These are phyloP conservation scores for Cyclospora cayetanensis DNA, from an alignment of 169 alveolate species.

Conservation along the genomic window DNA sequence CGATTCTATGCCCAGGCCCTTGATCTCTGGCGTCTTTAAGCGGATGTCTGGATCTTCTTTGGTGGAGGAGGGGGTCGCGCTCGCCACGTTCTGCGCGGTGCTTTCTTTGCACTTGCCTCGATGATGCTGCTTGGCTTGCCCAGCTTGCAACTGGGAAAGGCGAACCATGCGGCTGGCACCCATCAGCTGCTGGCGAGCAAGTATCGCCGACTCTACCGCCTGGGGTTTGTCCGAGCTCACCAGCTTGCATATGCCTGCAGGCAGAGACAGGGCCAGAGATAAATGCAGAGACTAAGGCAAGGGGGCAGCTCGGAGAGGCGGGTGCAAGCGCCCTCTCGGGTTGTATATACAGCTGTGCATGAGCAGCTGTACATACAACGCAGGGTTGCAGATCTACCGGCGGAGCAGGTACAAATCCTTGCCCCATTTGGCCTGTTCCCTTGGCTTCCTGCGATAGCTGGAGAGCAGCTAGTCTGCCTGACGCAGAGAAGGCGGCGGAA, in stretches of 20 bases:
- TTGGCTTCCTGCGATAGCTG: too few species aligned
- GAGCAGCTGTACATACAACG: too few species aligned
- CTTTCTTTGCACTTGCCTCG: neutral
- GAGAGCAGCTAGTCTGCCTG: too few species aligned
- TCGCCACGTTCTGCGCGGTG: neutral
- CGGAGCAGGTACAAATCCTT: too few species aligned
- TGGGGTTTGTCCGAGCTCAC: slow-evolving; percentile 29
- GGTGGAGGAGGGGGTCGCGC: neutral
- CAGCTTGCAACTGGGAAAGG: slow-evolving; percentile 9
- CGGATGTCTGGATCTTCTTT: neutral
- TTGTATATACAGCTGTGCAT: too few species aligned
- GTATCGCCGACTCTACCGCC: neutral
- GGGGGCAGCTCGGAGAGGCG: too few species aligned
- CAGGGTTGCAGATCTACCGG: too few species aligned
- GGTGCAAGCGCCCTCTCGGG: too few species aligned
- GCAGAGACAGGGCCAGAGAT: too few species aligned
- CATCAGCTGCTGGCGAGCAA: slow-evolving; percentile 22
- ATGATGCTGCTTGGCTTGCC: neutral
- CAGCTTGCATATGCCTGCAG: slow-evolving; percentile 5
- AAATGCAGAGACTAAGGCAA: too few species aligned
- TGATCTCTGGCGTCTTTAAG: neutral
- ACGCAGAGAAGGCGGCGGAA: too few species aligned
- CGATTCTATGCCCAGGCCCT: neutral
- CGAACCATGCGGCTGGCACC: neutral
- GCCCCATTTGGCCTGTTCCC: too few species aligned